Evolutionary conservation across 306 rosid species (phyloP), one percentile per base, ranked within the genome.

Genomic region (Elaeagnus macrophylla): DNA sequence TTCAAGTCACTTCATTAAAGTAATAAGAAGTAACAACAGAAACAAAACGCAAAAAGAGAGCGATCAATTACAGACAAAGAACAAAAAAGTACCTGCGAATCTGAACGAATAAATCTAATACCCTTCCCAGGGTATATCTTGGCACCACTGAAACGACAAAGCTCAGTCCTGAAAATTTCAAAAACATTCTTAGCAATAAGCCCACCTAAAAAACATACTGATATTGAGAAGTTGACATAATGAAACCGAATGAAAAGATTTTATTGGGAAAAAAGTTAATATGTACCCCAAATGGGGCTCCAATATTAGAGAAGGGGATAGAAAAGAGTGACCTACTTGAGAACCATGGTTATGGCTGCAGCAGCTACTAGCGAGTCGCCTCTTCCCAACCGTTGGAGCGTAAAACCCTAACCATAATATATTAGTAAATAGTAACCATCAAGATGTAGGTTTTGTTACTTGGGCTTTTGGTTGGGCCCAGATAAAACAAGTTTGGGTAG

Each of bases 41-140:
- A 1, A 10, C 6, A 32, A 18, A 7, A 11, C 14, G 12, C 6
- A 5, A 20, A 8, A 1, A 20, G 41, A 32, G 68, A n/a, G 13
- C 32, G 32, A 25, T 25, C 32, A 25, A 25, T 25, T 25, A 12
- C 48, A 13, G 0, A 45, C 3, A 12, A n/a, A 12, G 4, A 12
- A 45, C 8, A 45, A 2, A 45, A 17, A 35, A 1, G 41, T 40
- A 83, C 95, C 93, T 89, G 97, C 47, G 97, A 89, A 78, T 89
- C 97, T 14, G 84, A 53, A 12, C 97, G 95, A 38, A 89, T 50
- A 51, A 80, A 89, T 65, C 97, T 68, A 65, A 89, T 85, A 8
- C 97, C 97, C 37, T 14, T 82, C 7, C 97, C 97, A 0, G 93
- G 97, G 54, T 89, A 89, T 55, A 89, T 85, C 93, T 89, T 89